phyloP scores from a whole-genome alignment of 768 basidiomycete genomes.

The Amanita inopinata region DNA sequence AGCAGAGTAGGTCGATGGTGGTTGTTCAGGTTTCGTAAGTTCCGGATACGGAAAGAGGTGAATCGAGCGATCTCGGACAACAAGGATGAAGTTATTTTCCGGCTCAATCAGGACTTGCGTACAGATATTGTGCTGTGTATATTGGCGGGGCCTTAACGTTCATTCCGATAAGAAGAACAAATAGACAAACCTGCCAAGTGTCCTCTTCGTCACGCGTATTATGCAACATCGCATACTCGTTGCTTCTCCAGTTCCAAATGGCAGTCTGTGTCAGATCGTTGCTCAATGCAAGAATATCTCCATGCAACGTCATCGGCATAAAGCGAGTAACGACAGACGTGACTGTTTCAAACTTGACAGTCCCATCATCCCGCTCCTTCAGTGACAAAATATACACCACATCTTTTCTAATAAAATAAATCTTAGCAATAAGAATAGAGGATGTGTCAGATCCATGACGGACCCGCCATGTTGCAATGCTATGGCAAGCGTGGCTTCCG shows the following conservation, averaged over 20 bases:
- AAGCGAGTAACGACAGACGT: conserved; percentile 29
- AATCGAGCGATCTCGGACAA: conserved; percentile 50
- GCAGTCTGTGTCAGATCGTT: conserved; percentile 41
- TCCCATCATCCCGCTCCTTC: conserved; percentile 4
- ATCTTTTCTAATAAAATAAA: conserved; percentile 18
- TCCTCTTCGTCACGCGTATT: conserved; percentile 22
- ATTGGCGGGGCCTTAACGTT: conserved; percentile 2
- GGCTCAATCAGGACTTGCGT: conserved; percentile 39
- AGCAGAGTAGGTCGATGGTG: conserved; percentile 22
- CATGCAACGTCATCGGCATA: conserved; percentile 38
- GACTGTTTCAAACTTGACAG: conserved; percentile 21
- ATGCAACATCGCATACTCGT: conserved; percentile 35
- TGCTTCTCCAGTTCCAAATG: conserved; percentile 46
- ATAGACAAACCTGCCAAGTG: conserved; percentile 21
- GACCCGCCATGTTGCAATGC: conserved; percentile 39
- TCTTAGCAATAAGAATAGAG: conserved; percentile 14
- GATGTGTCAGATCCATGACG: conserved; percentile 15
- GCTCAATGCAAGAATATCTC: conserved; percentile 43
- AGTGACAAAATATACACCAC: conserved; percentile 26
- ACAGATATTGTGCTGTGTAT: conserved; percentile 35
- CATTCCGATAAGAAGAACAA: background rate
- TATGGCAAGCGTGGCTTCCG: conserved; percentile 41
- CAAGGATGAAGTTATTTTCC: conserved; percentile 32
- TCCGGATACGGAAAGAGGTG: conserved; percentile 43
- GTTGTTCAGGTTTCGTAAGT: conserved; percentile 17